Base-by-base conservation (phyloP, 2,329 filamentous ascomycete genomes). In the Sclerotinia borealis region DNA sequence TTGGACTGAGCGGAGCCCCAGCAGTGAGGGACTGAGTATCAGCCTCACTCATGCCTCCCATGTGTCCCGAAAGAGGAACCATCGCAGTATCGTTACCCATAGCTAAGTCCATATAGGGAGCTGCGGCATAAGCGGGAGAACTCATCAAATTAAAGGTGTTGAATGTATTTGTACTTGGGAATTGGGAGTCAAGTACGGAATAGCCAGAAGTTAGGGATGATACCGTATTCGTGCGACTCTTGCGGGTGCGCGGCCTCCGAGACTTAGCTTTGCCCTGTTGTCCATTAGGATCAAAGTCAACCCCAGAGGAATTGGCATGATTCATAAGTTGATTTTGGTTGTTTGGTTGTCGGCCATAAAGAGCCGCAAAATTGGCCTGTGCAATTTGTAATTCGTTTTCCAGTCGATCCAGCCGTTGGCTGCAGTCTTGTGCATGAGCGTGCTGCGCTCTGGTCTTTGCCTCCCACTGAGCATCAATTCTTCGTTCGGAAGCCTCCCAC, bases 1-100 rank as follows among this genome's bases (percentile, higher is more conserved):
- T 89, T 1, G 91, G 91, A 70, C 89, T 93, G 73, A 93, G 83
- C 1, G 89, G 89, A 2, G 88, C 90, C 34, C 84, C 86, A 22
- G 81, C 83, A 3, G 82, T 85, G 41, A 89, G 74, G 22, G 80
- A 80, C 64, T 84, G 84, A 5, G 88, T 76, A 22, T 89, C 86
- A 1, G 85, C 82, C 37, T 90, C 87, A 7, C 84, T 85, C 61
- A 86, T 79, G 11, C 74, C 70, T 66, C 77, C 68, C 66, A 78
- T 69, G 69, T 75, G 70, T 74, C 75, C 67, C 10, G 66, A 66
- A 25, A 72, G 54, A 19, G 70, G 71, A 2, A 69, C 66, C 71
- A 74, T 69, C n/a, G 69, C 67, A n/a, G 67, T 70, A 54, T 72
- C 69, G 47, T 70, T 68, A 59, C 67, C 71, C 62, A 72, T 67